phyloP scores from a whole-genome alignment of 2,329 filamentous ascomycete genomes.

The Dothistroma pini region DNA sequence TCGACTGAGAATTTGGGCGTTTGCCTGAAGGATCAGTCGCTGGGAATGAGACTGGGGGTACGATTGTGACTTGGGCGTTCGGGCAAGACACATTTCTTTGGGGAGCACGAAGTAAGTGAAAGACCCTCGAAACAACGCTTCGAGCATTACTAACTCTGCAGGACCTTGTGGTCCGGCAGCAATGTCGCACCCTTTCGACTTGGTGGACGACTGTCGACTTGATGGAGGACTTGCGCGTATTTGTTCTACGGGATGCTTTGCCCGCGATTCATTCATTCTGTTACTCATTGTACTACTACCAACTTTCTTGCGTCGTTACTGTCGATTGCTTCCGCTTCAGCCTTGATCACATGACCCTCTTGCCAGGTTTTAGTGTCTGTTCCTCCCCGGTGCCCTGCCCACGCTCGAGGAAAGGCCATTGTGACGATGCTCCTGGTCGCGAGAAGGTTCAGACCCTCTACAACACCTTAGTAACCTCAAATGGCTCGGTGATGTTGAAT shows the following conservation, averaged over 20 bases:
- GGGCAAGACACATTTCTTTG: background rate
- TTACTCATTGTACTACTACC: background rate
- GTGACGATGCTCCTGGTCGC: too few species aligned
- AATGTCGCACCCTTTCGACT: background rate
- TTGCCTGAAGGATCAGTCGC: background rate
- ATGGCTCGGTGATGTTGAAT: conserved; percentile 4
- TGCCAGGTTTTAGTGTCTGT: too few species aligned
- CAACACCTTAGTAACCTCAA: background rate
- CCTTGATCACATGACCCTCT: too few species aligned
- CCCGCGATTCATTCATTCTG: background rate
- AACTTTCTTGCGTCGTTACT: background rate
- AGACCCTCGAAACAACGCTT: background rate
- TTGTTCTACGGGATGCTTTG: background rate
- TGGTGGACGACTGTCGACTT: background rate
- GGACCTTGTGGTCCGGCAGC: background rate
- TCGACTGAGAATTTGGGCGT: background rate
- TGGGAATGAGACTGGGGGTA: background rate
- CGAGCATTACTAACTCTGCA: background rate
- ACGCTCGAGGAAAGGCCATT: too few species aligned
- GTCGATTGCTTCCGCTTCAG: too few species aligned
- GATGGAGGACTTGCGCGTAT: background rate
- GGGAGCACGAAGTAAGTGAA: background rate
- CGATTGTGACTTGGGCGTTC: background rate
- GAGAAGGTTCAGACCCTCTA: background rate
- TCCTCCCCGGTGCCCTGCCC: too few species aligned